A percentile compares a stretch with the other conserved stretches of the same genome.
Evolutionary conservation across 371 early-diverging fungal genomes (phyloP).

Genomic region (Sporodiniella umbellata): DNA sequence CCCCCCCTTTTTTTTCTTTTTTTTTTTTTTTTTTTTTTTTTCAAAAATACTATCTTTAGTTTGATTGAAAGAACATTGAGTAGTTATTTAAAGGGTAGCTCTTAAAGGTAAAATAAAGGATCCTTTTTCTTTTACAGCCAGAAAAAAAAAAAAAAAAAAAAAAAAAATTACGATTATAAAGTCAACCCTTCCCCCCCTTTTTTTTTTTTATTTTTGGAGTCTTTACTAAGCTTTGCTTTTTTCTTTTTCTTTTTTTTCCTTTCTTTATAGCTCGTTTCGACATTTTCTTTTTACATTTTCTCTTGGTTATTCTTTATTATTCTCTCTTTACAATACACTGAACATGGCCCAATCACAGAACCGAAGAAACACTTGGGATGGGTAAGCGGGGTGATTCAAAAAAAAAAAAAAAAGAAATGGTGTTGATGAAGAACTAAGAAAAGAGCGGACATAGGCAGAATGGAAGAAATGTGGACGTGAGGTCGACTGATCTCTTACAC

Average conservation of each 20-base stretch:
- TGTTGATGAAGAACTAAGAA: not conserved
- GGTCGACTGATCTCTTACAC: constrained; percentile 46
- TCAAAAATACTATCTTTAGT: not conserved
- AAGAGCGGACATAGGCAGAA: constrained; percentile 24
- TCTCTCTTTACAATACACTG: not conserved
- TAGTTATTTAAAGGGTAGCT: too few species aligned
- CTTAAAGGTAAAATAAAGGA: too few species aligned
- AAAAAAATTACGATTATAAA: too few species aligned
- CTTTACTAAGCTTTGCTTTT: too few species aligned
- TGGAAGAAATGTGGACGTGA: constrained; percentile 25
- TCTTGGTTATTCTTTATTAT: not conserved
- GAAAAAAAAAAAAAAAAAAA: too few species aligned
- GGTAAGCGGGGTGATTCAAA: constrained; percentile 23
- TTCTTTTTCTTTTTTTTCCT: not conserved
- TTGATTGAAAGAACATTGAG: too few species aligned
- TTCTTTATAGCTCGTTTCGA: not conserved
- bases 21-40: too few species aligned
- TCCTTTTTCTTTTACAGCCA: too few species aligned
- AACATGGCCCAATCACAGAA: constrained; percentile 41
- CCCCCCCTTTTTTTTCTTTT: too few species aligned
- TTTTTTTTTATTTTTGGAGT: too few species aligned
- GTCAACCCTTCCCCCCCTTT: too few species aligned
- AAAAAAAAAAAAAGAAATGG: not conserved
- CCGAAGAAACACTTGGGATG: constrained; percentile 48
- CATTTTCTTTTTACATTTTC: too few species aligned